These are phyloP conservation scores for Daldinia concentrica DNA, from an alignment of 495 filamentous ascomycete genomes.

Conservation along the genomic window DNA sequence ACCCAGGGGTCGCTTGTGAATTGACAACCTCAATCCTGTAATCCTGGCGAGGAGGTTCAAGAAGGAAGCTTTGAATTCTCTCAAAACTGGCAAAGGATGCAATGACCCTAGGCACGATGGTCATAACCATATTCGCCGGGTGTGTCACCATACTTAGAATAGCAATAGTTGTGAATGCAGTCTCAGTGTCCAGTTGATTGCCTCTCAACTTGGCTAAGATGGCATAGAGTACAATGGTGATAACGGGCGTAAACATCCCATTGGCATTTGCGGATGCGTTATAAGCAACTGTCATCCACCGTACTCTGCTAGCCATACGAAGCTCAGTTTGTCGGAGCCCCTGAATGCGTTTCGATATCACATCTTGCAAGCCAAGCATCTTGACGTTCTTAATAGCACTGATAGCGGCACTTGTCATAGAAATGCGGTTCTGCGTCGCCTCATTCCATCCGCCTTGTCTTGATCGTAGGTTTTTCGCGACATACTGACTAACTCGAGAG, in stretches of 20 bases:
- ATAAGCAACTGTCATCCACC: constrained; percentile 56
- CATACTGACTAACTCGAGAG: constrained; percentile 54
- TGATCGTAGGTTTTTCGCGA: constrained; percentile 57
- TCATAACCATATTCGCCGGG: constrained; percentile 57
- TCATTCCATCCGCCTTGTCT: constrained; percentile 61
- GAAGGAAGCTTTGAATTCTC: constrained; percentile 48
- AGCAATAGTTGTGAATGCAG: constrained; percentile 53
- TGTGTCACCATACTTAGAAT: constrained; percentile 50
- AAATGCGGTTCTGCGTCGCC: constrained; percentile 63
- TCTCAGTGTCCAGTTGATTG: constrained; percentile 43
- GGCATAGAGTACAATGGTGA: constrained; percentile 53
- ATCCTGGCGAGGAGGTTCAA: constrained; percentile 26
- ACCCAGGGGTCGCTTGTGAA: neutral
- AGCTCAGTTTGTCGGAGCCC: constrained; percentile 65
- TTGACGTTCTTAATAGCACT: constrained; percentile 69
- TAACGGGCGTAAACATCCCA: constrained; percentile 55
- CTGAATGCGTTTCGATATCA: constrained; percentile 55
- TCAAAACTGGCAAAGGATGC: constrained; percentile 48
- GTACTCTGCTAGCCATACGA: constrained; percentile 61
- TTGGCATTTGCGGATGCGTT: constrained; percentile 54
- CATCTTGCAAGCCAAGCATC: constrained; percentile 65
- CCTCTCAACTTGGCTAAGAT: constrained; percentile 37
- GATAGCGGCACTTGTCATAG: constrained; percentile 61
- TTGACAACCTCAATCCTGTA: neutral
- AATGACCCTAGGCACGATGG: constrained; percentile 48